A percentile compares a stretch with the other conserved stretches of the same genome.
These are phyloP conservation scores for Lycium ferocissimum DNA, from an alignment of 257 asterid species.

Conservation along the genomic window DNA sequence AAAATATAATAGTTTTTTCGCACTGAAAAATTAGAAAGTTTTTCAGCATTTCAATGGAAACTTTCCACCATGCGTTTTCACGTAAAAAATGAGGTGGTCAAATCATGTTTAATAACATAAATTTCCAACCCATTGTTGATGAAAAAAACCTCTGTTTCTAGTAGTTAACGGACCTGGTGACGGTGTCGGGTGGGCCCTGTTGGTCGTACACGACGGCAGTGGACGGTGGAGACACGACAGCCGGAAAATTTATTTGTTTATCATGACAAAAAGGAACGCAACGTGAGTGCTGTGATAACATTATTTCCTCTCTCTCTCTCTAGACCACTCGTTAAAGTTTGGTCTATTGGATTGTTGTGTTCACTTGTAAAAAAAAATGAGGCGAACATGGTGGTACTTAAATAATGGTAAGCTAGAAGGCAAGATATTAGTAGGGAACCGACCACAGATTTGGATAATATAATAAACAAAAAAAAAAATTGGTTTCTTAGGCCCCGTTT, in stretches of 20 bases:
- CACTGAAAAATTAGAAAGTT: too few relatives aligned
- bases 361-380: not conserved
- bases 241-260: slow-evolving; percentile 41
- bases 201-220: slow-evolving; percentile 81
- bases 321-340: not conserved
- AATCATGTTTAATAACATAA: too few relatives aligned
- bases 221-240: slow-evolving; percentile 81
- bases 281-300: not conserved
- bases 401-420: not conserved
- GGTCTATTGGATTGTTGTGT: not conserved
- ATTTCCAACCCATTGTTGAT: too few relatives aligned
- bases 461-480: too few relatives aligned
- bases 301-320: not conserved
- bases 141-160: too few relatives aligned
- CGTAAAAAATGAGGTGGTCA: too few relatives aligned
- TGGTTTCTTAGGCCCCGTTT: too few relatives aligned
- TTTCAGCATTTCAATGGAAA: too few relatives aligned
- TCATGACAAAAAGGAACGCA: not conserved
- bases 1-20: too few relatives aligned
- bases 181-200: slow-evolving; percentile 85
- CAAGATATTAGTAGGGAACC: not conserved
- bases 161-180: slow-evolving; percentile 38
- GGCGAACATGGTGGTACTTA: not conserved
- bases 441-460: not conserved
- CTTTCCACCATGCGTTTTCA: too few relatives aligned